A percentile compares a stretch with the other conserved stretches of the same genome.
Evolutionary conservation across 176 grass and related monocot species (phyloP).

Genomic region (Aegilops speltoides): DNA sequence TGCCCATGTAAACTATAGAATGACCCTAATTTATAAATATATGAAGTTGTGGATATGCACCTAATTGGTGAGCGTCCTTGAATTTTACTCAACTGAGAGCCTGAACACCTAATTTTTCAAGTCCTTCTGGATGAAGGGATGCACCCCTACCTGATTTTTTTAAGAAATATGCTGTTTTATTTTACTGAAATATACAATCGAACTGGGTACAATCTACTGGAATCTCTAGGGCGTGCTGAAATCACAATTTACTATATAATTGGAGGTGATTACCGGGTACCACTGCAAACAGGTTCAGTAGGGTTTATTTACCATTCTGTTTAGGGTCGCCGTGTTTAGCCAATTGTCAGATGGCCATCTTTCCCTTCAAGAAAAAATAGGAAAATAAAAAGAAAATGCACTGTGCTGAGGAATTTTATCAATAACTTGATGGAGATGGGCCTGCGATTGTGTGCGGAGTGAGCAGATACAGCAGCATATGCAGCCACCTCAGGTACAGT

Average conservation of each 20-base stretch:
- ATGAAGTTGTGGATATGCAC: background rate
- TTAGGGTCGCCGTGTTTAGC: background rate
- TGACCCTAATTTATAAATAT: background rate
- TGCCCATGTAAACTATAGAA: background rate
- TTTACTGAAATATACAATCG: background rate
- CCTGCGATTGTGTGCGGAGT: background rate
- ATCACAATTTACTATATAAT: background rate
- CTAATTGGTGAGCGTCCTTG: background rate
- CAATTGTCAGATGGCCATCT: background rate
- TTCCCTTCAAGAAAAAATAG: background rate
- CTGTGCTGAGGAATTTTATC: background rate
- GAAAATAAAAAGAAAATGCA: background rate
- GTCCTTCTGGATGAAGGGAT: background rate
- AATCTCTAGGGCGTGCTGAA: background rate
- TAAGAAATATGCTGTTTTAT: background rate
- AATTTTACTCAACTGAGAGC: constrained; percentile 6
- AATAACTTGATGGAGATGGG: background rate
- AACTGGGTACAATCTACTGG: background rate
- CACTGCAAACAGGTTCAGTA: background rate
- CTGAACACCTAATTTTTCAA: background rate
- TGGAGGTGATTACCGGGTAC: background rate
- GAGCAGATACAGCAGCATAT: background rate
- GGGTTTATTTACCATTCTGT: constrained; percentile 4
- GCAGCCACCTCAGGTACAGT: background rate
- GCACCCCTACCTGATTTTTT: background rate